Evolutionary conservation across 345 rosid species (phyloP).

Genomic region (Linum tenue): DNA sequence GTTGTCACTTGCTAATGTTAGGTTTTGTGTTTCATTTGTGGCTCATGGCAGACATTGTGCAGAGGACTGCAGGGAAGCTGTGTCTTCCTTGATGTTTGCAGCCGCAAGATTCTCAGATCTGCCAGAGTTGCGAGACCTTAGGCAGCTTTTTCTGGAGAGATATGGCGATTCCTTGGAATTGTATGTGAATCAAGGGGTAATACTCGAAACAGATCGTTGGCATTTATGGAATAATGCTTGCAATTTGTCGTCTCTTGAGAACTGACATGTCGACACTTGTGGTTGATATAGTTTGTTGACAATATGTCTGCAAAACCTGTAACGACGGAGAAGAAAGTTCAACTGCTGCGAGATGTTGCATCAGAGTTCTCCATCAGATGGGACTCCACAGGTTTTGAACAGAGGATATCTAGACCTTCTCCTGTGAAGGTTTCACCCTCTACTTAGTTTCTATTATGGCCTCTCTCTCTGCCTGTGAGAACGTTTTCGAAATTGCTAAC

Average conservation of each 20-base stretch:
- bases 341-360: constrained; percentile 68
- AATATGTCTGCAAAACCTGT: constrained; percentile 44
- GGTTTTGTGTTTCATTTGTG: too few species aligned
- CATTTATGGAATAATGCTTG: background rate
- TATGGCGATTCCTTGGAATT: constrained; percentile 58
- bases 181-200: constrained; percentile 68
- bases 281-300: constrained; percentile 47
- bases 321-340: constrained; percentile 52
- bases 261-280: constrained; percentile 17
- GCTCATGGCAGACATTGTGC: constrained; percentile 64
- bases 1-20: background rate
- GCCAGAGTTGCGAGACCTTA: constrained; percentile 82
- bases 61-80: constrained; percentile 71
- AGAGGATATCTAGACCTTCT: constrained; percentile 35
- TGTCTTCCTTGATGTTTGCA: constrained; percentile 80
- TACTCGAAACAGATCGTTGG: constrained; percentile 10
- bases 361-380: constrained; percentile 66
- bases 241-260: background rate
- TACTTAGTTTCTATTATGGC: background rate
- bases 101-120: constrained; percentile 91
- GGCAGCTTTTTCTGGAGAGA: constrained; percentile 73
- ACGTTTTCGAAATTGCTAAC: background rate
- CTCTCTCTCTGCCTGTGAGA: background rate
- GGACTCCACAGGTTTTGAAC: constrained; percentile 61
- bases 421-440: constrained; percentile 38